Evolutionary conservation across 257 asterid genomes (phyloP).

Genomic region (Forsythia suspensa): DNA sequence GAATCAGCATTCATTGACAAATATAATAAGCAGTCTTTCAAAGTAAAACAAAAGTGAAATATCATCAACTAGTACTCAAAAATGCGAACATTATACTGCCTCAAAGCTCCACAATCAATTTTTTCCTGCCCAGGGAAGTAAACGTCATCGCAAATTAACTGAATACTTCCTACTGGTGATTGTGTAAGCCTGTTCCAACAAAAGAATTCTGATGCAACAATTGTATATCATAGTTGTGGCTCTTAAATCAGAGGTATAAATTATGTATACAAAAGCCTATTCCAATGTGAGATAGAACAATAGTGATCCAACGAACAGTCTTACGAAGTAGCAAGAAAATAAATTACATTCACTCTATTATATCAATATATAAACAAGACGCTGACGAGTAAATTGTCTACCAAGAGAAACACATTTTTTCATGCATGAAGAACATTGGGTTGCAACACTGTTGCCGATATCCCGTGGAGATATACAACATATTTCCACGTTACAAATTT

Average conservation of each 20-base stretch:
- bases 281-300: neutral
- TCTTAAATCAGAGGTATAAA: neutral
- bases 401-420: conserved; percentile 11
- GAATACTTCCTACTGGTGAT: neutral
- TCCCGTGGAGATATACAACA: conserved; percentile 64
- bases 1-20: neutral
- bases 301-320: neutral
- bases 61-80: neutral
- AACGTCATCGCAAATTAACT: neutral
- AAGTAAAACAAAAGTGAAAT: conserved; percentile 3
- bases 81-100: neutral
- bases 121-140: neutral
- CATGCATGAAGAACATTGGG: conserved; percentile 30
- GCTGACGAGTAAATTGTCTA: neutral
- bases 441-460: conserved; percentile 44
- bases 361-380: neutral
- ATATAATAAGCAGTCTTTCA: neutral
- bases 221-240: neutral
- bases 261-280: neutral
- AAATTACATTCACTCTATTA: neutral
- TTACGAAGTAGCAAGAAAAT: neutral
- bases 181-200: neutral
- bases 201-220: neutral
- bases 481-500: conserved; percentile 44
- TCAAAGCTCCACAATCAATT: neutral